Conservation (phyloP, 495 filamentous ascomycete species). For the Penicillium simplicissimum region DNA sequence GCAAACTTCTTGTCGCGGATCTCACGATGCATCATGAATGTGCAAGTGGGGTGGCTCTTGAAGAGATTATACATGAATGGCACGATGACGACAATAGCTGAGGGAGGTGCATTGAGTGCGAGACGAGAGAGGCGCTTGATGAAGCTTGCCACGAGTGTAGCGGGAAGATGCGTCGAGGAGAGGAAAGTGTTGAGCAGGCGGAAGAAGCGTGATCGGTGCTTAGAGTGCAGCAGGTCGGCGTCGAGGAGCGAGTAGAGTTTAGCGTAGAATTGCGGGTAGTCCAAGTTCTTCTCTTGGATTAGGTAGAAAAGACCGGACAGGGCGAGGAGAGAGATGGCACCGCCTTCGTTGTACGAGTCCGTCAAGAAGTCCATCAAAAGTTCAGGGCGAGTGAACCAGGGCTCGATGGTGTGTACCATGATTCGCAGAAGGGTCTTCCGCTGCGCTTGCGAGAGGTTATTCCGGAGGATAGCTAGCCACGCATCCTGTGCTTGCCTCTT, state of each 20-base stretch:
- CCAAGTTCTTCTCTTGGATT: constrained; percentile 88
- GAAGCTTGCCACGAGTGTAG: constrained; percentile 87
- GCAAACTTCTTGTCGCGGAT: constrained; percentile 56
- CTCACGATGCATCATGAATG: constrained; percentile 91
- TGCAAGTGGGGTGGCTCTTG: constrained; percentile 84
- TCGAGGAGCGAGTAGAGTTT: constrained; percentile 93
- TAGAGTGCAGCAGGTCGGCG: constrained; percentile 82
- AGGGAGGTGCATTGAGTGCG: constrained; percentile 79
- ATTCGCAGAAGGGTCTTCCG: constrained; percentile 75
- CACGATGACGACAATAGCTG: constrained; percentile 82
- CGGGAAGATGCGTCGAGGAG: constrained; percentile 88
- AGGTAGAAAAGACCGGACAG: constrained; percentile 94
- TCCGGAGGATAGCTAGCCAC: constrained; percentile 78
- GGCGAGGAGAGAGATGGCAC: constrained; percentile 80
- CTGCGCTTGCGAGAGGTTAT: constrained; percentile 61
- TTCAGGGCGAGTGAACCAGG: constrained; percentile 83
- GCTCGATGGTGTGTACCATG: constrained; percentile 74
- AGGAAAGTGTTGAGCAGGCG: constrained; percentile 90
- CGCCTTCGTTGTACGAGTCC: constrained; percentile 84
- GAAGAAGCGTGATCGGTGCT: constrained; percentile 91
- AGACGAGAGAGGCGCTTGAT: constrained; percentile 88
- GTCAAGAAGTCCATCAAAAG: constrained; percentile 97
- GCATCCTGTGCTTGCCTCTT: constrained; percentile 71
- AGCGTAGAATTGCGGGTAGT: constrained; percentile 91
- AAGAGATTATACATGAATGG: constrained; percentile 96